Percentiles rank a stretch among this genome's conserved stretches.
Evolutionary conservation across 208 protist genomes (phyloP).

Genomic region (Herpetomonas tarakana): DNA sequence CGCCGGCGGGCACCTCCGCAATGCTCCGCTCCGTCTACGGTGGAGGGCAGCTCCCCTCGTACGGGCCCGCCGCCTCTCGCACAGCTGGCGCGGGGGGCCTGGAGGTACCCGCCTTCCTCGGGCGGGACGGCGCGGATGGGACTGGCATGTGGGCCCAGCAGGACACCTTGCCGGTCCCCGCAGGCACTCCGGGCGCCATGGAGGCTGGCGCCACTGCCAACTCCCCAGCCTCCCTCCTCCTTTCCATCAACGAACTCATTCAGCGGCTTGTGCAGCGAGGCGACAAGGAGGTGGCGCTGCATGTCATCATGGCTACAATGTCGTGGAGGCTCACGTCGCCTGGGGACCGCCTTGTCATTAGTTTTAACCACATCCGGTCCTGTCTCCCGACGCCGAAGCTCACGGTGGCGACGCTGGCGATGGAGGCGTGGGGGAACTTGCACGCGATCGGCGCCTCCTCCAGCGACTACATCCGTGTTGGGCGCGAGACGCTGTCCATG

Average conservation of each 20-base stretch:
- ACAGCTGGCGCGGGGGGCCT: neutral
- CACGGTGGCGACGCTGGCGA: slow-evolving; percentile 55
- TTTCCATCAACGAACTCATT: slow-evolving; percentile 34
- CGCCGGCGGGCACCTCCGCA: too few relatives aligned
- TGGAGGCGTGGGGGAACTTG: slow-evolving; percentile 66
- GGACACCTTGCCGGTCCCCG: slow-evolving; percentile 7
- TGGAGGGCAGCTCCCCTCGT: too few relatives aligned
- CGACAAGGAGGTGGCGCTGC: slow-evolving; percentile 53
- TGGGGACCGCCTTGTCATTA: slow-evolving; percentile 52
- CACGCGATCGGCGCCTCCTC: slow-evolving; percentile 44
- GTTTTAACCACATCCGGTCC: slow-evolving; percentile 59
- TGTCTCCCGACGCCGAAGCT: slow-evolving; percentile 49
- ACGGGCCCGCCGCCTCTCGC: neutral
- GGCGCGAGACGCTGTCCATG: slow-evolving; percentile 43
- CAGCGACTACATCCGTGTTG: slow-evolving; percentile 45
- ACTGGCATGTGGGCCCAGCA: too few relatives aligned
- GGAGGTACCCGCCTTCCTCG: neutral
- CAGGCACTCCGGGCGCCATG: neutral
- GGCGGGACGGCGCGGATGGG: neutral
- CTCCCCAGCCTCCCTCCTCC: slow-evolving; percentile 7
- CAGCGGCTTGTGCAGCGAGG: slow-evolving; percentile 44
- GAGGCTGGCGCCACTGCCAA: neutral
- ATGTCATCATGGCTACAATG: slow-evolving; percentile 56
- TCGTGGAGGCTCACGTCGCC: slow-evolving; percentile 38
- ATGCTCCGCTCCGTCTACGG: too few relatives aligned